Conservation (phyloP, 2,329 filamentous ascomycete species). For the Penicillium rolfsii region DNA sequence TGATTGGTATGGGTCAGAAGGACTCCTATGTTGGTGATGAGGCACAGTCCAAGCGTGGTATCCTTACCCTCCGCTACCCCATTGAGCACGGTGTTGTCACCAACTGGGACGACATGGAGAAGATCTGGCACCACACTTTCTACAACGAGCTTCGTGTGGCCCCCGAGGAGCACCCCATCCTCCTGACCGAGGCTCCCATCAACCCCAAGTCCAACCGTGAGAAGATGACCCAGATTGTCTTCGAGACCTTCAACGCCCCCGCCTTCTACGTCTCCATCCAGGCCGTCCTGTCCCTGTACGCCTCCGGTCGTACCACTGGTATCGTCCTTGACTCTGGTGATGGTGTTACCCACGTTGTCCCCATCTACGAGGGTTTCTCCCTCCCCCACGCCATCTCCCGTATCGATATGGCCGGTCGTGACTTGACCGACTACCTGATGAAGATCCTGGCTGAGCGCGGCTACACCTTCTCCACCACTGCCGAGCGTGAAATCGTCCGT, state of each 20-base stretch:
- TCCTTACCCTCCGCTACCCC: slow-evolving; percentile 98
- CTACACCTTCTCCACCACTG: slow-evolving; percentile 99
- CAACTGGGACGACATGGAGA: slow-evolving; percentile 99
- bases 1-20: slow-evolving; percentile 99
- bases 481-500: slow-evolving; percentile 99
- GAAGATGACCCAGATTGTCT: slow-evolving; percentile 99
- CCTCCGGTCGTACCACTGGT: slow-evolving; percentile 99
- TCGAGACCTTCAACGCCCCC: slow-evolving; percentile 99
- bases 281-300: slow-evolving; percentile 98
- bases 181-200: slow-evolving; percentile 99
- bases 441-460: slow-evolving; percentile 99
- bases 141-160: slow-evolving; percentile 99
- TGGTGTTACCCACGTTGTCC: slow-evolving; percentile 99
- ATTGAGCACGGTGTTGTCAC: slow-evolving; percentile 99
- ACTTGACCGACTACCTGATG: slow-evolving; percentile 99
- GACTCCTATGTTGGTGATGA: slow-evolving; percentile 99
- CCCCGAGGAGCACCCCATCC: slow-evolving; percentile 98
- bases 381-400: slow-evolving; percentile 99
- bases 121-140: slow-evolving; percentile 99
- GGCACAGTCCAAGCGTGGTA: slow-evolving; percentile 99
- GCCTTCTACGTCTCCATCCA: slow-evolving; percentile 99
- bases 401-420: slow-evolving; percentile 99
- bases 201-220: slow-evolving; percentile 99
- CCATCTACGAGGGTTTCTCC: slow-evolving; percentile 99
- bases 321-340: slow-evolving; percentile 99